Base-by-base conservation (phyloP, 2,329 filamentous ascomycete species). In the Stemphylium beticola region DNA sequence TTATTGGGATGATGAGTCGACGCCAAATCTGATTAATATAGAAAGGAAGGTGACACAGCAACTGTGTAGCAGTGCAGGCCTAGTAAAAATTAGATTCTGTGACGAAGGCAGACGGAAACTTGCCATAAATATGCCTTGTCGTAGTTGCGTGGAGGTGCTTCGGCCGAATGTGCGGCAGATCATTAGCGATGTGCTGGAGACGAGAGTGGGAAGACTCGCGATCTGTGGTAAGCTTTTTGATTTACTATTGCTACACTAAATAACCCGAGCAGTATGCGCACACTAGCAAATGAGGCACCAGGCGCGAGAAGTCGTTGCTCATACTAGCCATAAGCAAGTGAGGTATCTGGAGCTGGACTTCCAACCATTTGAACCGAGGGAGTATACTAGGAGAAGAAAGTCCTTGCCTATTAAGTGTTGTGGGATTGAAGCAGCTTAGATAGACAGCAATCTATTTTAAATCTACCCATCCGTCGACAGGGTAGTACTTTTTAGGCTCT, bases 221-320 rank as follows among this genome's bases (percentile, higher is more conserved):
- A 62, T 64, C n/a, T 60, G n/a, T 37, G 22, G 61, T 62, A 61
- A 45, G 58, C 33, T 52, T 49, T 40, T 1, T 57, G 8, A 36
- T 36, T 43, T 42, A 53, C 31, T 48, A 33, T 20, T 8, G 9
- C 42, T 48, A 12, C n/a, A 54, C 18, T 45, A 42, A 55, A 18
- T 43, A 46, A 55, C 36, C 43, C 2, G 4, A 22, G 7, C 10
- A 62, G 61, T 60, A 38, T 64, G 40, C 44, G 51, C 43, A 31
- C 7, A 53, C 17, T 2, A 5, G 17, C 2, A 55, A 29, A 64
- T 64, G 7, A 58, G 49, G 22, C 4, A 55, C 20, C 4, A 60
- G 31, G 46, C 31, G 26, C 18, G 17, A 41, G 34, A 56, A 18
- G 14, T 31, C 4, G 24, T 62, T 50, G 40, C 55, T 31, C 18